A percentile compares a stretch with the other conserved stretches of the same genome.
These are phyloP conservation scores for Xylaria acuta DNA, from an alignment of 495 filamentous ascomycete genomes.

Conservation along the genomic window DNA sequence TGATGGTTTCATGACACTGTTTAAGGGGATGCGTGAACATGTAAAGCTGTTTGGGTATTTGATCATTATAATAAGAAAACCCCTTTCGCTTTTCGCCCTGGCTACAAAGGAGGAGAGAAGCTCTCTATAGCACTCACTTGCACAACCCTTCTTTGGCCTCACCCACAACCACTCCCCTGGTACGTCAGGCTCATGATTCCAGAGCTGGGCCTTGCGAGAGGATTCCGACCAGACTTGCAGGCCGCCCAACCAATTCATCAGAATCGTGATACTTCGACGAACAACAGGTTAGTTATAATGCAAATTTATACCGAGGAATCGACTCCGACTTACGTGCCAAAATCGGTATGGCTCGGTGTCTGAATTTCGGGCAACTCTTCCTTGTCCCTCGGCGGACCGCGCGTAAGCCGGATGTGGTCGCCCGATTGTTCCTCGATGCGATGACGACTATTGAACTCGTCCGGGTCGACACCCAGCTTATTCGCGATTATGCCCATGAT, in stretches of 20 bases:
- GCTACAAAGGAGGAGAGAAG: background rate
- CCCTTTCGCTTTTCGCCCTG: background rate
- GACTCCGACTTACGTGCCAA: slow-evolving; percentile 52
- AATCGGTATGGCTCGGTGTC: slow-evolving; percentile 46
- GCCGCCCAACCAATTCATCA: slow-evolving; percentile 67
- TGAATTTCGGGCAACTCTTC: slow-evolving; percentile 41
- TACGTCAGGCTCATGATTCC: slow-evolving; percentile 33
- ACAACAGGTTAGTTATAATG: background rate
- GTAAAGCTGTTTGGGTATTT: background rate
- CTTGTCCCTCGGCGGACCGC: slow-evolving; percentile 35
- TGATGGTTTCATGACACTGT: background rate
- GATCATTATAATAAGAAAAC: background rate
- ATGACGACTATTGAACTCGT: slow-evolving; percentile 57
- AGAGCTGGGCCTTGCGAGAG: slow-evolving; percentile 34
- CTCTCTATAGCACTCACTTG: slow-evolving; percentile 34
- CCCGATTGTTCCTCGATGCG: slow-evolving; percentile 56
- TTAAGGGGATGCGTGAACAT: background rate
- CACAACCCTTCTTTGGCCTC: slow-evolving; percentile 60
- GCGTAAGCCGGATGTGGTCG: slow-evolving; percentile 63
- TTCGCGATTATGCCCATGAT: slow-evolving; percentile 59
- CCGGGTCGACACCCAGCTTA: slow-evolving; percentile 55
- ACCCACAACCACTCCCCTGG: slow-evolving; percentile 66
- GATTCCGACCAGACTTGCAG: slow-evolving; percentile 62
- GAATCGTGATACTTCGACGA: slow-evolving; percentile 55
- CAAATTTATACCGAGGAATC: background rate